phyloP scores from a whole-genome alignment of 2,329 filamentous ascomycete species.

The Clarireedia monteithiana region DNA sequence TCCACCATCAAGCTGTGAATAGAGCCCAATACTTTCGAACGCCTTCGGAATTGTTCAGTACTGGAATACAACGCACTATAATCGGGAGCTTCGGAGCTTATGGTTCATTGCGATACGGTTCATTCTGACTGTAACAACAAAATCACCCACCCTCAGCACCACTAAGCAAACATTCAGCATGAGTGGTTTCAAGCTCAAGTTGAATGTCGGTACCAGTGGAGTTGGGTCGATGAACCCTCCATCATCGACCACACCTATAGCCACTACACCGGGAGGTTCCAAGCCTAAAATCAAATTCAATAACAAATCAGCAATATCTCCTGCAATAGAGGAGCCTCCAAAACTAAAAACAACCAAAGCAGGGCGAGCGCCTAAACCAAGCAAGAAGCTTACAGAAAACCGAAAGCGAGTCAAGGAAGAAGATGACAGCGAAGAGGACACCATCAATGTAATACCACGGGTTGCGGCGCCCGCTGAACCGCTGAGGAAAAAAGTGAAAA shows the following conservation, averaged over 20 bases:
- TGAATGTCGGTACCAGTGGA: conserved; percentile 6
- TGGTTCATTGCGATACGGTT: background rate
- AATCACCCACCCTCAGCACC: background rate
- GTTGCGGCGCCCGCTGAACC: conserved; percentile 5
- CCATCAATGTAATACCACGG: conserved; percentile 18
- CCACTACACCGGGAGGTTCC: conserved; percentile 17
- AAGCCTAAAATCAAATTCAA: conserved; percentile 27
- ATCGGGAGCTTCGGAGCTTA: background rate
- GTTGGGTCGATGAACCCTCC: conserved; percentile 4
- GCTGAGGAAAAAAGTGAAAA: conserved; percentile 41
- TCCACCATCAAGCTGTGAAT: background rate
- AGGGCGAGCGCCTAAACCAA: conserved; percentile 51
- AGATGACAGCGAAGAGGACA: conserved; percentile 40
- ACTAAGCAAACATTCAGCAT: conserved; percentile 13
- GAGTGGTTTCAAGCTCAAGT: conserved; percentile 19
- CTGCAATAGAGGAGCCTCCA: conserved; percentile 10
- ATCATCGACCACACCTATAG: conserved; percentile 10
- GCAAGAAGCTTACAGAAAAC: conserved; percentile 49
- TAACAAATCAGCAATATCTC: conserved; percentile 19
- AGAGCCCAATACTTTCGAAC: background rate
- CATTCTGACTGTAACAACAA: background rate
- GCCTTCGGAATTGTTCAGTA: too few relatives aligned
- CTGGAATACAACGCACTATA: too few relatives aligned
- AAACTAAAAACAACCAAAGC: conserved; percentile 47
- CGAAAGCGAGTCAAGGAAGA: conserved; percentile 51